phyloP scores from a whole-genome alignment of 495 filamentous ascomycete genomes.

The Hypoxylon fragiforme region DNA sequence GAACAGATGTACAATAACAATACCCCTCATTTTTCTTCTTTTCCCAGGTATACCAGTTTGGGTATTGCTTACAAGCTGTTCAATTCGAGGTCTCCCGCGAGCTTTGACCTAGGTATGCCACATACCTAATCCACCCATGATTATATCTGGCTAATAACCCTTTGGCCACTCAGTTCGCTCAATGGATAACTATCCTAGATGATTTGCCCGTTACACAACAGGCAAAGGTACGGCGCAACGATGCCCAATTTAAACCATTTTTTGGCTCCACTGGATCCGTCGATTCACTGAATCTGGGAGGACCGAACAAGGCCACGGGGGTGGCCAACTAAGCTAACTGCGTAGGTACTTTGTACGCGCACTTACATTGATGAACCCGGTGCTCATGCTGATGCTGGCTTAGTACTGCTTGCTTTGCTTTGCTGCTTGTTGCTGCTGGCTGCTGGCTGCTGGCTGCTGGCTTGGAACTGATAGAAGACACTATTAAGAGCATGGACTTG shows the following conservation, averaged over 20 bases:
- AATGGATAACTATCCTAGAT: conserved; percentile 22
- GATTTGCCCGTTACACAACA: conserved; percentile 28
- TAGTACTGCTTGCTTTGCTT: conserved; percentile 1
- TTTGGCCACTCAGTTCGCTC: conserved; percentile 20
- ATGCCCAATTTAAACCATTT: conserved; percentile 24
- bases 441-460: too few relatives aligned
- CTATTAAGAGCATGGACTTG: conserved; percentile 19
- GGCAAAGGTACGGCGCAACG: conserved; percentile 23
- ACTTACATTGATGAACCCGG: conserved; percentile 17
- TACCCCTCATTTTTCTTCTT: conserved; percentile 29
- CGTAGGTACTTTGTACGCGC: conserved; percentile 9
- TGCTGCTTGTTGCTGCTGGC: too few relatives aligned
- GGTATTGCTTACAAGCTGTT: conserved; percentile 25
- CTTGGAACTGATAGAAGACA: conserved; percentile 8
- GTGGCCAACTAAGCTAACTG: conserved; percentile 6
- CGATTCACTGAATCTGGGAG: conserved; percentile 24
- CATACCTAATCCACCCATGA: conserved; percentile 22
- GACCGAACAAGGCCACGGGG: conserved; percentile 17
- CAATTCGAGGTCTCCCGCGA: conserved; percentile 11
- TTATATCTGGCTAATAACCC: conserved; percentile 34
- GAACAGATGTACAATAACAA: conserved; percentile 5
- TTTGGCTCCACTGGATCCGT: conserved; percentile 33
- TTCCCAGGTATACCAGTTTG: conserved; percentile 21
- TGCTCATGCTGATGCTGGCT: neutral
- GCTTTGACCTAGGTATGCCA: conserved; percentile 34